These are phyloP conservation scores for Pythium periplocum DNA, from an alignment of 352 stramenopile genomes.

Conservation along the genomic window DNA sequence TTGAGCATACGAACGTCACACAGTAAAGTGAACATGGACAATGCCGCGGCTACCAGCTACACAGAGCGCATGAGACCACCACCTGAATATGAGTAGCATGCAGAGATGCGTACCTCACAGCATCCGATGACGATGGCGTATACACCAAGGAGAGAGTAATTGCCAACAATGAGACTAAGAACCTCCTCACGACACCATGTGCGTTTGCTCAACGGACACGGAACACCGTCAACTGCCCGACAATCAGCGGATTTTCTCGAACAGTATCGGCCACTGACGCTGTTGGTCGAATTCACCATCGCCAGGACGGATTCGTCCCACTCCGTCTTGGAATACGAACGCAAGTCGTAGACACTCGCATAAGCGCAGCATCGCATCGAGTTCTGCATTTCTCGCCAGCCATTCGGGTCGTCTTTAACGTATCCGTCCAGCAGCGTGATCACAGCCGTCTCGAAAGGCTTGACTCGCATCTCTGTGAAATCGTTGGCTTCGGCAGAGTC, in stretches of 20 bases:
- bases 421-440: constrained; percentile 36
- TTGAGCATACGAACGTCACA: constrained; percentile 49
- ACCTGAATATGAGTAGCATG: neutral
- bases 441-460: constrained; percentile 39
- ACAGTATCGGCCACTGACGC: constrained; percentile 35
- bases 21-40: constrained; percentile 53
- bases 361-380: constrained; percentile 58
- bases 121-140: constrained; percentile 37
- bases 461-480: constrained; percentile 29
- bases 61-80: neutral
- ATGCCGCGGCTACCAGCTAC: constrained; percentile 40
- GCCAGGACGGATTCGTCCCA: constrained; percentile 33
- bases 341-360: constrained; percentile 16
- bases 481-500: constrained; percentile 24
- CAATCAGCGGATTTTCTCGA: constrained; percentile 21
- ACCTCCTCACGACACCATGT: constrained; percentile 47
- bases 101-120: constrained; percentile 14
- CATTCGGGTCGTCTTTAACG: constrained; percentile 13
- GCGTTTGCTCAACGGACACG: constrained; percentile 31
- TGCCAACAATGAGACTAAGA: constrained; percentile 33
- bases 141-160: constrained; percentile 41
- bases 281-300: constrained; percentile 33
- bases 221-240: neutral
- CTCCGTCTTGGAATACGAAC: constrained; percentile 9
- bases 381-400: constrained; percentile 43